phyloP scores from a whole-genome alignment of 2,329 filamentous ascomycete species.

The Ceratocystis eucalypticola region DNA sequence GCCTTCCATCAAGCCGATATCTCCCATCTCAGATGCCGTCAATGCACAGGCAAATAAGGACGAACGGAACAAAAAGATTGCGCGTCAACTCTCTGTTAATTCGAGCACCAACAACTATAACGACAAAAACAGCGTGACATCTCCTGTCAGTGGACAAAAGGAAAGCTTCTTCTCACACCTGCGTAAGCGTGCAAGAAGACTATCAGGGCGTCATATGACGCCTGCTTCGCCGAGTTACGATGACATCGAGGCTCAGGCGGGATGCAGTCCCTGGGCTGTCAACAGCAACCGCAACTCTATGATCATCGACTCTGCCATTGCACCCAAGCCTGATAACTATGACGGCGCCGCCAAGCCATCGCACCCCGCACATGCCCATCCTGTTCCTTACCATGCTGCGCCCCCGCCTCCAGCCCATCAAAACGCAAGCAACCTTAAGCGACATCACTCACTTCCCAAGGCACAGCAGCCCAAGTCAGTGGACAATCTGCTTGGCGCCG shows the following conservation, averaged over 20 bases:
- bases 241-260: conserved; percentile 84
- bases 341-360: conserved; percentile 42
- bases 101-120: conserved; percentile 93
- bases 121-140: conserved; percentile 56
- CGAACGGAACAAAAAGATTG: conserved; percentile 68
- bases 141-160: conserved; percentile 66
- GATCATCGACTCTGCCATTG: conserved; percentile 50
- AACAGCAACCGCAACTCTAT: conserved; percentile 68
- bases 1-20: conserved; percentile 86
- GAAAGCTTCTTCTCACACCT: conserved; percentile 98
- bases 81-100: conserved; percentile 80
- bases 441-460: conserved; percentile 48
- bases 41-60: conserved; percentile 68
- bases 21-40: conserved; percentile 86
- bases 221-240: conserved; percentile 67
- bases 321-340: conserved; percentile 41
- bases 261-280: conserved; percentile 69
- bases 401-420: conserved; percentile 43
- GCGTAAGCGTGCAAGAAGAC: conserved; percentile 77
- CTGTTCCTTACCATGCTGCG: conserved; percentile 31
- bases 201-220: conserved; percentile 81
- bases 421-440: conserved; percentile 42
- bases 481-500: conserved; percentile 44
- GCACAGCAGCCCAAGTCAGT: conserved; percentile 50
- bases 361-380: conserved; percentile 31